A percentile compares a stretch with the other conserved stretches of the same genome.
phyloP scores from a whole-genome alignment of 345 rosid species.

The Pugionium cornutum region DNA sequence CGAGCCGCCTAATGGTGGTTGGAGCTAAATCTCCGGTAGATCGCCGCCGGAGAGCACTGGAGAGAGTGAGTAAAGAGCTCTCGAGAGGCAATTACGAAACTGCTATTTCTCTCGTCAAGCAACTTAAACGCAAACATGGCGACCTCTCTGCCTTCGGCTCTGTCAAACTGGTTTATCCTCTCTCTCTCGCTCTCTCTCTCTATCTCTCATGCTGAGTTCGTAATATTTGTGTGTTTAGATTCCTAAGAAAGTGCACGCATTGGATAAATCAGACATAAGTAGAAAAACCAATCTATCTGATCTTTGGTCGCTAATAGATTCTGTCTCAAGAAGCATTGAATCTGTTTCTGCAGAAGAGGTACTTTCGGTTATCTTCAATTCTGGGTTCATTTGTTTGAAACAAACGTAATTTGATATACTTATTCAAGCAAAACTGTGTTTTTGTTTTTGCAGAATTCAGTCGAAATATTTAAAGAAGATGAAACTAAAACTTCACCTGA shows the following conservation, averaged over 20 bases:
- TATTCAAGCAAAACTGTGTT: no score
- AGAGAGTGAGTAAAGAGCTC: constrained; percentile 52
- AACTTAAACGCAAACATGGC: constrained; percentile 47
- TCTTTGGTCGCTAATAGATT: constrained; percentile 41
- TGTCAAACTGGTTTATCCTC: constrained; percentile 45
- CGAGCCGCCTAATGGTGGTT: not conserved
- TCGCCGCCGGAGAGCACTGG: constrained; percentile 46
- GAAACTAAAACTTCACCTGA: constrained; percentile 20
- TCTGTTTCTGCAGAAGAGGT: constrained; percentile 42
- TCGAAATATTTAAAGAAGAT: not conserved
- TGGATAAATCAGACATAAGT: constrained; percentile 34
- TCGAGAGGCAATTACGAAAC: constrained; percentile 42
- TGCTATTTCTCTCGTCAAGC: constrained; percentile 53
- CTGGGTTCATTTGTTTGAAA: no score
- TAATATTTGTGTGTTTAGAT: constrained; percentile 32
- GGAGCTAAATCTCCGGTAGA: constrained; percentile 28
- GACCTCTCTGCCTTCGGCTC: constrained; percentile 55
- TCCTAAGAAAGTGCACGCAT: constrained; percentile 41
- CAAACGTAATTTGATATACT: not conserved
- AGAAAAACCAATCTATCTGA: not conserved
- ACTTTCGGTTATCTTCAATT: not conserved
- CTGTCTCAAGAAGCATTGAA: constrained; percentile 38
- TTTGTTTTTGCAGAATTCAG: constrained; percentile 26
- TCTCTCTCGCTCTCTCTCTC: constrained; percentile 8
- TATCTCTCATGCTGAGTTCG: not conserved